Evolutionary conservation across 441 rosid genomes (phyloP), one percentile per base, ranked within the genome.

Genomic region (Lagerstroemia fauriei): DNA sequence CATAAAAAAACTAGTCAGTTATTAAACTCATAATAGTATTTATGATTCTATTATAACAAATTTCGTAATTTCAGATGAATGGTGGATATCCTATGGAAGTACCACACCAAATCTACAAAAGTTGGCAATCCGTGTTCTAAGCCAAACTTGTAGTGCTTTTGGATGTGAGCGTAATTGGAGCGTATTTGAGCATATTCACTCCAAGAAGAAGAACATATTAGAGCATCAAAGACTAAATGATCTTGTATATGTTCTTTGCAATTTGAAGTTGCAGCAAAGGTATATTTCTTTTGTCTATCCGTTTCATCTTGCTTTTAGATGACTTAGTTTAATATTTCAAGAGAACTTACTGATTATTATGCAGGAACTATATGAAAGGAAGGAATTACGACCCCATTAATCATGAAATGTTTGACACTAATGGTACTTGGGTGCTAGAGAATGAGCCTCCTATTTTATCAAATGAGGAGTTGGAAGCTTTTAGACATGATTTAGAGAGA

Each of bases 31-130:
- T 68, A 3, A 0, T 27, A 27, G 3, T 12, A 63, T 63, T 68
- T 31, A 68, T 3, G 1, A 0, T 13, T 29, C 31, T 4, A 12
- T 31, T 70, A 29, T 10, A 29, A 70, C 6, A 4, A 2, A 2
- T 57, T 34, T 20, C 0, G 1, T n/a, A 7, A 1, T 16, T 3
- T 24, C 25, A 76, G 48, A 34, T 73, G 34, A 73, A 20, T 59
- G 76, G 71, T 84, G 46, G 65, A 44, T 22, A 29, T 7, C 20
- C 3, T 77, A 70, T 85, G 80, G 73, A 0, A 1, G 32, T 77
- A 20, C 14, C 10, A 47, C 63, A 32, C 44, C 25, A 48, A 14
- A 24, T 31, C 53, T 78, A 5, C 77, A 77, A 51, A 81, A 77
- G 12, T 4, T 78, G 12, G 72, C 46, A 38, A 38, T 38, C 6